Conservation (phyloP, 2,329 filamentous ascomycete species). For the Aspergillus eucalypticola region DNA sequence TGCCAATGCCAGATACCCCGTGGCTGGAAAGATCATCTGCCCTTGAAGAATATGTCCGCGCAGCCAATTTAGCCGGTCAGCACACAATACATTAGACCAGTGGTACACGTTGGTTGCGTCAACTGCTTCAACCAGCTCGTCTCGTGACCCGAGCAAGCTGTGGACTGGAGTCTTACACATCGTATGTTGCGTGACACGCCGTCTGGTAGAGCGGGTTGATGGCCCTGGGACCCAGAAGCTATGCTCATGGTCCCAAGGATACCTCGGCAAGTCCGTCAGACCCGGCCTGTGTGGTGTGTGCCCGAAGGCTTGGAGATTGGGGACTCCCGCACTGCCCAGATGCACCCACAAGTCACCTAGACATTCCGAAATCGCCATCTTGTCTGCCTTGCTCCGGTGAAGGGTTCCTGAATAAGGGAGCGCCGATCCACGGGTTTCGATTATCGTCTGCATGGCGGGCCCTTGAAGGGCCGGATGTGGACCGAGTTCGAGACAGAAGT, state of each 20-base stretch:
- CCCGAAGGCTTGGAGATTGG: background rate
- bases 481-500: conserved; percentile 32
- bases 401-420: background rate
- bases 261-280: conserved; percentile 1
- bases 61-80: conserved; percentile 28
- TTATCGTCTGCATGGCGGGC: conserved; percentile 17
- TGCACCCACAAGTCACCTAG: background rate
- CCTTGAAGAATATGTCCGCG: conserved; percentile 25
- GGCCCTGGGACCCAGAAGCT: background rate
- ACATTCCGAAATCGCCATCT: background rate
- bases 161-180: background rate
- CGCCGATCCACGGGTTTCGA: conserved; percentile 15
- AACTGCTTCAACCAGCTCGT: background rate
- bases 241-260: conserved; percentile 5
- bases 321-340: background rate
- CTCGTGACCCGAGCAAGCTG: conserved; percentile 5
- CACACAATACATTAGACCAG: conserved; percentile 22
- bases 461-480: conserved; percentile 31
- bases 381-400: background rate
- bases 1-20: conserved; percentile 18
- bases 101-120: background rate
- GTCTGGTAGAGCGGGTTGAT: background rate
- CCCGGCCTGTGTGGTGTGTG: background rate
- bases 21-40: conserved; percentile 26
- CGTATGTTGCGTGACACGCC: background rate